These are phyloP conservation scores for Pterocarpus santalinus DNA, from an alignment of 306 rosid genomes.

Conservation along the genomic window DNA sequence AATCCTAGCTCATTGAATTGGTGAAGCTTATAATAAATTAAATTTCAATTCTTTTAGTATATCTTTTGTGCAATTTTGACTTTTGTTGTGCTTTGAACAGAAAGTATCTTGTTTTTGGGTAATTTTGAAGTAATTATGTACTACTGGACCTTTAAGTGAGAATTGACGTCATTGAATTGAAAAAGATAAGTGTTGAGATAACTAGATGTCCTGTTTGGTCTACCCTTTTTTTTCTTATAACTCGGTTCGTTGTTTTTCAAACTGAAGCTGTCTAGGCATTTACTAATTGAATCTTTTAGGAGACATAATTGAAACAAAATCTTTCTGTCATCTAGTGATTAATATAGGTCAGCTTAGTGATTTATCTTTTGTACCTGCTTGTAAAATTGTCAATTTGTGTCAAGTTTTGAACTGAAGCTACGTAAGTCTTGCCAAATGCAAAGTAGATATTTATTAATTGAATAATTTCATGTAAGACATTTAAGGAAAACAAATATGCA, in stretches of 20 bases:
- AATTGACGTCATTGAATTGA: slow-evolving; percentile 14
- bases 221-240: slow-evolving; percentile 7
- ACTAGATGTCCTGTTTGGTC: slow-evolving; percentile 3
- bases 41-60: slow-evolving; percentile 1
- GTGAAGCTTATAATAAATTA: background rate
- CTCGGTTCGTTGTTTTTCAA: background rate
- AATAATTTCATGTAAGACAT: background rate
- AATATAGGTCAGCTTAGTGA: background rate
- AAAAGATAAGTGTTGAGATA: background rate
- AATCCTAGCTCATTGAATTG: slow-evolving; percentile 9
- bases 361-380: slow-evolving; percentile 13
- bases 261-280: slow-evolving; percentile 14
- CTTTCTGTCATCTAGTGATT: background rate
- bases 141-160: background rate
- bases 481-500: background rate
- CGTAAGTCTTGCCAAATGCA: slow-evolving; percentile 7
- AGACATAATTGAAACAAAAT: background rate
- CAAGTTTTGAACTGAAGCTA: slow-evolving; percentile 19
- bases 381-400: slow-evolving; percentile 17
- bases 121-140: slow-evolving; percentile 11
- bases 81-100: background rate
- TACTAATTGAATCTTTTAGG: slow-evolving; percentile 13
- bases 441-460: slow-evolving; percentile 6
- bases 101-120: slow-evolving; percentile 19
- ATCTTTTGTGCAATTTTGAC: slow-evolving; percentile 1